Base-by-base conservation (phyloP, 306 rosid species). In the Lotus japonicus region DNA sequence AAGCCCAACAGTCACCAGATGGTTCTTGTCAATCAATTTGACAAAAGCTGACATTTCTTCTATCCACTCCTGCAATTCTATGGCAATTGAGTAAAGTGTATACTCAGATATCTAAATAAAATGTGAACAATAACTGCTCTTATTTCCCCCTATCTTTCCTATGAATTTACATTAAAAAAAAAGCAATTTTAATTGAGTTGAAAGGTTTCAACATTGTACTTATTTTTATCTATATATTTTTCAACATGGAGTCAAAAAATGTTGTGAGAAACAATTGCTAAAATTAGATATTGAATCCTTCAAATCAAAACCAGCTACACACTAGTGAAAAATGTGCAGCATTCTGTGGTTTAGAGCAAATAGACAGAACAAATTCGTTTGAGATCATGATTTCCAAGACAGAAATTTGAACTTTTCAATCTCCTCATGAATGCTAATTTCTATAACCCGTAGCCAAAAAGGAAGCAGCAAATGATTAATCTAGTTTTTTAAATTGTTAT, bases 31-130 rank as follows among this genome's bases (percentile, higher is more conserved):
- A 15, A 94, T 85, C 58, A 85, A 71, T 85, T 94, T 94, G 66
- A 88, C 82, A 51, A 82, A 90, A 69, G 84, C 67, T 36, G 99
- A 79, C 99, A 94, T 94, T 85, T 94, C 99, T 82, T 88, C 97
- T 36, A 94, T 82, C 99, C 99, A 94, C 7, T 80, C 96, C 99
- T 94, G 85, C 75, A 81, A 58, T 74, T 81, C 11, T 59, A 77
- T 31, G 53, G 58, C 56, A 58, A 36, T 46, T 43, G 51, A 63
- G 61, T 58, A 64, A 33, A 39, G 11, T 28, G 16, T 21, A 61
- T 43, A 68, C 58, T 56, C 56, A 36, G 15, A 80, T 51, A 76
- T 49, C 49, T 19, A 54, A 11, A 52, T 28, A 59, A 38, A 13
- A 45, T 58, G 9, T 43, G 54, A 58, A 15, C 6, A 15, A 36